phyloP scores from a whole-genome alignment of 352 stramenopile species.

The Pilasporangium apinafurcum region DNA sequence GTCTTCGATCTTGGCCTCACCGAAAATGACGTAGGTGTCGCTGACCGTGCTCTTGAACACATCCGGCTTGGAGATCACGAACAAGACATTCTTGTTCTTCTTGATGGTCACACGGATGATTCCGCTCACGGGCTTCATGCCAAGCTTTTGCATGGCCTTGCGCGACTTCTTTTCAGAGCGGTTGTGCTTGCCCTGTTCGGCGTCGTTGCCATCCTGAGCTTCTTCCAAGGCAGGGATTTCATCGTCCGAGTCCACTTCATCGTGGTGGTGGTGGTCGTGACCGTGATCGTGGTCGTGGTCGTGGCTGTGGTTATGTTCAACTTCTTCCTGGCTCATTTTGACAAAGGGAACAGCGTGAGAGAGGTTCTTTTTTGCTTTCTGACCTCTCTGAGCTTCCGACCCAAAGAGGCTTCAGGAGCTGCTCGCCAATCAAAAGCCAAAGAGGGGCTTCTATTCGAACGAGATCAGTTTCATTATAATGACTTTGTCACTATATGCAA shows the following conservation, averaged over 20 bases:
- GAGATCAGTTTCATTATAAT: no score
- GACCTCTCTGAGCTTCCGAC: no score
- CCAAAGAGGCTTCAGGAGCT: no score
- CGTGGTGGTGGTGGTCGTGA: constrained; percentile 47
- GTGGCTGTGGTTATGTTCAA: constrained; percentile 20
- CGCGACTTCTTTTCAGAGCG: constrained; percentile 98
- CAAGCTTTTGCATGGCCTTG: constrained; percentile 99
- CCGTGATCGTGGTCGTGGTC: constrained; percentile 33
- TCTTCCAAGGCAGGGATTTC: constrained; percentile 80
- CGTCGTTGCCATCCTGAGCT: constrained; percentile 53
- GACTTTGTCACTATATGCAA: no score
- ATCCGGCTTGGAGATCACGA: constrained; percentile 97
- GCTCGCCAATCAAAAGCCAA: no score
- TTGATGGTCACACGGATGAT: constrained; percentile 98
- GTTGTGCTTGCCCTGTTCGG: constrained; percentile 89
- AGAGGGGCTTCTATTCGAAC: no score
- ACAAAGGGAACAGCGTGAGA: no score
- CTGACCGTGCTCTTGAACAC: constrained; percentile 95
- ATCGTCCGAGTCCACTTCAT: constrained; percentile 71
- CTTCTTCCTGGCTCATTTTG: constrained; percentile 5
- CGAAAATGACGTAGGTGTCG: constrained; percentile 98
- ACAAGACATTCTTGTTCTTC: constrained; percentile 96
- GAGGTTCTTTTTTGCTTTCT: no score
- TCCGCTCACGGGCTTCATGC: constrained; percentile 94
- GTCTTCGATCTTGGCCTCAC: constrained; percentile 98